Evolutionary conservation across 164 flowering plant species (phyloP), one percentile per base, ranked within the genome.

Genomic region (Annona squamosa): DNA sequence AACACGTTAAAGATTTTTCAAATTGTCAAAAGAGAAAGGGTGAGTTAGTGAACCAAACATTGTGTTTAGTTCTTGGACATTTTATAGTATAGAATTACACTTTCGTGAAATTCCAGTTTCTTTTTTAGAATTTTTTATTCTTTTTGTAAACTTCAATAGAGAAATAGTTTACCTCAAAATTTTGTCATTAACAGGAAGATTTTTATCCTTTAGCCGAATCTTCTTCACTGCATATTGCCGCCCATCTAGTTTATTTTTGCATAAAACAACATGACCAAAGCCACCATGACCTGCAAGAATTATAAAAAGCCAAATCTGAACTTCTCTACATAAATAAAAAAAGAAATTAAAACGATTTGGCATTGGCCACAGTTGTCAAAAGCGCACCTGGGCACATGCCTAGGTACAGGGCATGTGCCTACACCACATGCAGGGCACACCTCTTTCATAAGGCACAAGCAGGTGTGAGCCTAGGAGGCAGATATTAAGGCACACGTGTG

Each of bases 161-260:
- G 9, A 67, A 73, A 57, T 43, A 63, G 63, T 48, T 79, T 79
- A 95, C 99, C 99, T 89, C 83, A 95, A 80, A 77, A 95, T 95
- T 62, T 97, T 85, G 77, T 93, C 96, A 88, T 92, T 84, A 48
- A 88, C 73, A 4, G 93, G 90, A 12, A 76, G 79, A 68, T 79
- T 91, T 82, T 90, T 86, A 76, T 93, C 99, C 86, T 89, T 93
- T n/a, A 95, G 89, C 42, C 87, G 95, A 78, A 95, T 95, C 84
- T 87, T 93, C 80, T 95, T 95, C 73, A 95, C 90, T 52, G 99
- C 99, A 83, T 95, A 95, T 46, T 93, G 98, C 73, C 98, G 86
- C 71, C 93, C 99, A 85, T 95, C 99, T 64, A 93, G 75, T 82
- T 95, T 95, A 83, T 95, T 95, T 85, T 87, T 89, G 89, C 99